phyloP scores from a whole-genome alignment of 2,329 filamentous ascomycete genomes.

The Lachnellula occidentalis region DNA sequence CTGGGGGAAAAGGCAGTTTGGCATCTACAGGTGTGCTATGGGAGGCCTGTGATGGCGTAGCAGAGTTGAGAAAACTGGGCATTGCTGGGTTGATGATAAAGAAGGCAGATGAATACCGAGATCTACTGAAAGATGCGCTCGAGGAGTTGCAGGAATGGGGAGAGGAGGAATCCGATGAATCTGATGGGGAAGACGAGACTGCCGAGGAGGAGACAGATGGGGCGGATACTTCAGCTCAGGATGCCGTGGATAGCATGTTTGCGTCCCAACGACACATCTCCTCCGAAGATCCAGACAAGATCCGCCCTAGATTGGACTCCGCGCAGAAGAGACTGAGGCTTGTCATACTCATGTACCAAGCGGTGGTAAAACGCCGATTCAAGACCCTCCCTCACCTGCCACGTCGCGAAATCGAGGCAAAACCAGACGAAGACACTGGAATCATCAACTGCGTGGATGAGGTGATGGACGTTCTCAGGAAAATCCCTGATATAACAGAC shows the following conservation, averaged over 20 bases:
- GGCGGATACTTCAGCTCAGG: conserved; percentile 41
- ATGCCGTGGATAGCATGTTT: conserved; percentile 65
- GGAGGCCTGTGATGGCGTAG: conserved; percentile 73
- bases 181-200: conserved; percentile 48
- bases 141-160: conserved; percentile 86
- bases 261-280: conserved; percentile 56
- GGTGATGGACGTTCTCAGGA: conserved; percentile 49
- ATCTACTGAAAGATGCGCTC: conserved; percentile 74
- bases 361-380: conserved; percentile 63
- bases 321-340: conserved; percentile 62
- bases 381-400: conserved; percentile 49
- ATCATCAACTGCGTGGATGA: conserved; percentile 45
- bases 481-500: conserved; percentile 62
- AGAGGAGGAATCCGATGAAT: conserved; percentile 62
- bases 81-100: conserved; percentile 64
- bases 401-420: conserved; percentile 28
- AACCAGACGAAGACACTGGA: conserved; percentile 10
- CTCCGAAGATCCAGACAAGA: conserved; percentile 54
- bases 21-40: conserved; percentile 73
- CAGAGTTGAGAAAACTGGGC: conserved; percentile 58
- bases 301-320: conserved; percentile 60
- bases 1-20: conserved; percentile 46
- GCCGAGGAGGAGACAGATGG: conserved; percentile 37
- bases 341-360: conserved; percentile 62
- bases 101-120: conserved; percentile 68